Percentiles rank a stretch among this genome's conserved stretches.
Conservation (phyloP, 805 yeast species). For the Yamadazyma scolyti region DNA sequence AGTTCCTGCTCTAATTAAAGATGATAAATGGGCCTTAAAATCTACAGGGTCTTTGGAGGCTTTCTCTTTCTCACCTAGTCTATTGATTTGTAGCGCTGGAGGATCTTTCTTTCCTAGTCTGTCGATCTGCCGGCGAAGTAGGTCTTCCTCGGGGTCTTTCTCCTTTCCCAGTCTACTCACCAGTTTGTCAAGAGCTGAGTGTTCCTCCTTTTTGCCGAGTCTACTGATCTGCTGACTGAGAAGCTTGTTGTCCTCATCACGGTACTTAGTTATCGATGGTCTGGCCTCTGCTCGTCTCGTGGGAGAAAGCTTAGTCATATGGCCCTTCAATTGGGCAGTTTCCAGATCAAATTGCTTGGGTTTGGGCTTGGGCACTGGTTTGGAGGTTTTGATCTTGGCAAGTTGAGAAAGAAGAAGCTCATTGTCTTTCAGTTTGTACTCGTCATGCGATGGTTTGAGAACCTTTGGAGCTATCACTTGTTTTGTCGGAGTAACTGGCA, state of each 20-base stretch:
- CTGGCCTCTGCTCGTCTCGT: constrained; percentile 1
- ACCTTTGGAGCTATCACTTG: constrained; percentile 4
- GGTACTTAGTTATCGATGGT: constrained; percentile 1
- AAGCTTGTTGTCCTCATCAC: constrained; percentile 1
- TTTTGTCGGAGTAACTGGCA: not conserved
- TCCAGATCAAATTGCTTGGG: constrained; percentile 13
- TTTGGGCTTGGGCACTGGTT: constrained; percentile 6
- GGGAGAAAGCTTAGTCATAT: constrained; percentile 2
- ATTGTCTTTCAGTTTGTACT: constrained; percentile 19
- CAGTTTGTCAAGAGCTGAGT: too few relatives aligned
- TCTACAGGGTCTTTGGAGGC: constrained; percentile 3
- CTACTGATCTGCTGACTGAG: constrained; percentile 6
- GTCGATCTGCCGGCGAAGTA: too few relatives aligned
- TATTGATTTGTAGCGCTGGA: too few relatives aligned
- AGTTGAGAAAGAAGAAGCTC: constrained; percentile 21
- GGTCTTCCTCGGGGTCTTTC: too few relatives aligned
- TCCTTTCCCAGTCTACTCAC: too few relatives aligned
- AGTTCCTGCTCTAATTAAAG: constrained; percentile 25
- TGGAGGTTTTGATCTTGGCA: constrained; percentile 16
- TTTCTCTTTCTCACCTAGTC: too few relatives aligned
- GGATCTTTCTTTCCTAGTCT: too few relatives aligned
- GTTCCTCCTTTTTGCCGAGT: constrained; percentile 3
- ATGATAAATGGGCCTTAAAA: constrained; percentile 22
- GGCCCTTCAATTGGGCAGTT: constrained; percentile 2
- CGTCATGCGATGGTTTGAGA: constrained; percentile 12